Evolutionary conservation across 163 green algal species (phyloP).

Genomic region (Dunaliella salina): DNA sequence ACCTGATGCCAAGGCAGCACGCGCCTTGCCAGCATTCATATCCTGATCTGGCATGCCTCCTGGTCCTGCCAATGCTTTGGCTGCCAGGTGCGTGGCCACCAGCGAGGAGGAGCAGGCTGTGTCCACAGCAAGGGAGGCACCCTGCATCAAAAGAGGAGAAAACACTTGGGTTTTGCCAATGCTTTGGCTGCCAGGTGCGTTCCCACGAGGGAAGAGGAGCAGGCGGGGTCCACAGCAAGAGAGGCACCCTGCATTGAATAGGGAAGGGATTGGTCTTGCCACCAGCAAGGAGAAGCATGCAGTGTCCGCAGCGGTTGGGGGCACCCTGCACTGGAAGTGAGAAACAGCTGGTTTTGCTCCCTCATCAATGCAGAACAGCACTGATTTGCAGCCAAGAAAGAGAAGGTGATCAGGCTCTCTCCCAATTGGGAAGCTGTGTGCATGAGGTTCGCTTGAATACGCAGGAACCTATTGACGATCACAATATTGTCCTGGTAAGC

Average conservation of each 20-base stretch:
- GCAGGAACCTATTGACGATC: too few species aligned
- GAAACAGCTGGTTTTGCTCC: too few species aligned
- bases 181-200: slow-evolving; percentile 65
- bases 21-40: not conserved
- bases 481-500: too few species aligned
- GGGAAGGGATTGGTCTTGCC: too few species aligned
- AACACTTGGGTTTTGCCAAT: slow-evolving; percentile 1
- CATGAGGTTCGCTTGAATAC: too few species aligned
- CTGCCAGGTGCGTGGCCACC: slow-evolving; percentile 67
- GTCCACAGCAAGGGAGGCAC: slow-evolving; percentile 25
- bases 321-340: too few species aligned
- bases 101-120: slow-evolving; percentile 80
- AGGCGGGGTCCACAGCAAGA: slow-evolving; percentile 63
- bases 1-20: slow-evolving; percentile 33
- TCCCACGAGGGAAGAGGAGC: slow-evolving; percentile 71
- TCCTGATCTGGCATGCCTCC: not conserved
- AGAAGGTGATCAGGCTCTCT: too few species aligned
- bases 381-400: too few species aligned
- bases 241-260: slow-evolving; percentile 16
- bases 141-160: not conserved
- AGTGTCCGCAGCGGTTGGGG: too few species aligned
- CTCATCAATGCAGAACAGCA: too few species aligned
- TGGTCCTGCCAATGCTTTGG: slow-evolving; percentile 42
- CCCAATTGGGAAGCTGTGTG: too few species aligned
- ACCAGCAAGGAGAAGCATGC: too few species aligned